Percentiles rank a stretch among this genome's conserved stretches.
Conservation (phyloP, 805 yeast species). For the Metschnikowia sp. region DNA sequence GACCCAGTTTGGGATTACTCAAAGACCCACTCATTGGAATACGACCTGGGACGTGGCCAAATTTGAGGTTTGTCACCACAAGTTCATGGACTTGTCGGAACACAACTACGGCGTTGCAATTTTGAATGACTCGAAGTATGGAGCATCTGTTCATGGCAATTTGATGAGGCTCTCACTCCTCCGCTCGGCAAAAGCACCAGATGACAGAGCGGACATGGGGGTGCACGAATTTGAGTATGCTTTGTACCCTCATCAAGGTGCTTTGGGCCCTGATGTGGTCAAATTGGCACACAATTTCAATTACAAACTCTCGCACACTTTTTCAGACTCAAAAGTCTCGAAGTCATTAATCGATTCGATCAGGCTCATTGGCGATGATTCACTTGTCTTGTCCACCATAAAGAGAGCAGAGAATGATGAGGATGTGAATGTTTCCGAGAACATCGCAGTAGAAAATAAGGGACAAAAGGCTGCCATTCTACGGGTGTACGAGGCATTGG, state of each 20-base stretch:
- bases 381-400: slow-evolving; percentile 67
- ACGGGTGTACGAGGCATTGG: slow-evolving; percentile 83
- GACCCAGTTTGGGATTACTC: slow-evolving; percentile 89
- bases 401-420: slow-evolving; percentile 87
- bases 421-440: slow-evolving; percentile 45
- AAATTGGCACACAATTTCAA: slow-evolving; percentile 79
- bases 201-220: slow-evolving; percentile 93
- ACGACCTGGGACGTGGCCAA: slow-evolving; percentile 97
- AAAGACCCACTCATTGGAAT: slow-evolving; percentile 90
- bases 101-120: slow-evolving; percentile 82
- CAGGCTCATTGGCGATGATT: slow-evolving; percentile 47
- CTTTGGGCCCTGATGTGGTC: slow-evolving; percentile 61
- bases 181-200: slow-evolving; percentile 93
- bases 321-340: slow-evolving; percentile 13
- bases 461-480: slow-evolving; percentile 51
- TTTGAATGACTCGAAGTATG: slow-evolving; percentile 83
- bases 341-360: slow-evolving; percentile 13
- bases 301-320: slow-evolving; percentile 36
- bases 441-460: slow-evolving; percentile 42
- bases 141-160: slow-evolving; percentile 92
- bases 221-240: slow-evolving; percentile 79
- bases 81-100: slow-evolving; percentile 89
- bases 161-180: slow-evolving; percentile 79
- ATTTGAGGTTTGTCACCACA: slow-evolving; percentile 93
- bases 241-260: slow-evolving; percentile 75